Evolutionary conservation across 1,284 basidiomycete species (phyloP).

Genomic region (Trichosporon faecale): DNA sequence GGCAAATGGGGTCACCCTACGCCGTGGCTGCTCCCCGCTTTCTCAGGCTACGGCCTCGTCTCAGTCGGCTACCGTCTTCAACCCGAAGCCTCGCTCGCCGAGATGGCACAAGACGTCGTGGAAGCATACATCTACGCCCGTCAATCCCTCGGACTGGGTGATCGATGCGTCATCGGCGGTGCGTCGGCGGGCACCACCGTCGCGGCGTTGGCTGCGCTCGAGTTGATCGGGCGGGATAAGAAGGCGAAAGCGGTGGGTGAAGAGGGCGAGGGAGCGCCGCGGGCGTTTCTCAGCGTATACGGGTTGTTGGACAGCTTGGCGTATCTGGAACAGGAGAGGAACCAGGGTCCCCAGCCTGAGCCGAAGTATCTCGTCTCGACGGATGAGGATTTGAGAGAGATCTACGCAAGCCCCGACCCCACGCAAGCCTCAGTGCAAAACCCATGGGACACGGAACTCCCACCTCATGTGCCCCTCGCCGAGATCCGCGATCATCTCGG

Average conservation of each 20-base stretch:
- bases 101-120: constrained; percentile 30
- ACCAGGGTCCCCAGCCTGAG: background rate
- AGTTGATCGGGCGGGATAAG: background rate
- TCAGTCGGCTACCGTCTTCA: constrained; percentile 36
- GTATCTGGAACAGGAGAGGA: constrained; percentile 14
- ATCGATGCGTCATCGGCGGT: constrained; percentile 32
- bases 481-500: constrained; percentile 15
- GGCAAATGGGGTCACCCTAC: constrained; percentile 27
- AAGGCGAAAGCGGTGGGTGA: background rate
- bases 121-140: constrained; percentile 26
- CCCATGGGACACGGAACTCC: constrained; percentile 21
- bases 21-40: constrained; percentile 32
- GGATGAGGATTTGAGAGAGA: background rate
- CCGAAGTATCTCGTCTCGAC: constrained; percentile 9
- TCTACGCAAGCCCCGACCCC: background rate
- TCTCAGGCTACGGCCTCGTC: constrained; percentile 34
- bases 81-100: constrained; percentile 31
- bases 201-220: constrained; percentile 18
- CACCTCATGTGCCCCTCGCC: constrained; percentile 16
- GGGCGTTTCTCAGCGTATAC: constrained; percentile 18
- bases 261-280: background rate
- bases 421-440: constrained; percentile 7
- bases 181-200: constrained; percentile 16
- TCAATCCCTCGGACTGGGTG: constrained; percentile 12
- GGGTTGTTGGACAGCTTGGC: constrained; percentile 17